Base-by-base conservation (phyloP, 1,284 basidiomycete species). In the Leccinum subrobustum region DNA sequence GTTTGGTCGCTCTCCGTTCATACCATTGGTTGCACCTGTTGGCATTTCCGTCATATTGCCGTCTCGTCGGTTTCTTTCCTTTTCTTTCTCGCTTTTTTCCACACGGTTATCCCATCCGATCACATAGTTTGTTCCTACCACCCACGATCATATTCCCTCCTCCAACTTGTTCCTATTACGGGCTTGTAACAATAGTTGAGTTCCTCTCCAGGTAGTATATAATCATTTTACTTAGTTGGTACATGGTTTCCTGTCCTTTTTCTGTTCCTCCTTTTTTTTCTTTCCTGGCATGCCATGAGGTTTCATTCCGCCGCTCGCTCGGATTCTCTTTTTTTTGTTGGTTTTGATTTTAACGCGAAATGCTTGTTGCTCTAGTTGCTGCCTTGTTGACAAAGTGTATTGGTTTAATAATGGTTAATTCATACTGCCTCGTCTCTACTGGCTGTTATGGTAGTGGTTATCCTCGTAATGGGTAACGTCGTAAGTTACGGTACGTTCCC, bases 181-280 rank as follows among this genome's bases (percentile, higher is more conserved):
- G 18, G 42, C 20, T 57, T 72, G 70, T 72, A 75, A 66, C 57
- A 70, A 31, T 75, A 74, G 72, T 73, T 53, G 57, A 61, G 27
- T 4, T 48, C 47, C 44, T 55, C 63, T 59, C 31, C 31, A 63
- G 50, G 48, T 74, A 71, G 71, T 73, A 73, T 64, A 73, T 73
- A 74, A 59, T 63, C 58, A 47, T 61, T 50, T 50, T 50, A 47
- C 25, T 18, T 65, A 64, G 56, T 60, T 37, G 63, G 50, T 65
- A 60, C 54, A 57, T 58, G 31, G 9, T 52, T 35, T 44, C 23
- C 52, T n/a, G 16, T 14, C 18, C 31, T 25, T 25, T 16, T 56
- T n/a, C 18, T 47, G 20, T 0, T 18, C 42, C 14, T 25, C 5
- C 16, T 53, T 39, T 27, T 6, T 23, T 18, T 56, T 56, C 42